These are phyloP conservation scores for Suillus spraguei DNA, from an alignment of 768 basidiomycete genomes.

Conservation along the genomic window DNA sequence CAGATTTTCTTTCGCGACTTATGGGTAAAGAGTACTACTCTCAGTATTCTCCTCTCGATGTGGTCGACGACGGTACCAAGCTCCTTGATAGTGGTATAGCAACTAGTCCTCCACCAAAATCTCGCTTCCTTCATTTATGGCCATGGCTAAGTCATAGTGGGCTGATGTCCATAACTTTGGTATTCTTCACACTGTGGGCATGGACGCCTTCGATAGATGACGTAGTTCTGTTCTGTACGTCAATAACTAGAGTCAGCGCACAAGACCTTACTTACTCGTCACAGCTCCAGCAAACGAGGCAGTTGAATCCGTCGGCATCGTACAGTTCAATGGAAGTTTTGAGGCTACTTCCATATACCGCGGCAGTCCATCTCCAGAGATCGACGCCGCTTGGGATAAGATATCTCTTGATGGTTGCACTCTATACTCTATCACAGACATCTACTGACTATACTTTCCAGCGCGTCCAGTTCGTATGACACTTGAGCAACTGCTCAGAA, in stretches of 20 bases:
- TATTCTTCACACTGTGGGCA: conserved; percentile 15
- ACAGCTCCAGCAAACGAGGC: conserved; percentile 17
- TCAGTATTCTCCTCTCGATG: not conserved
- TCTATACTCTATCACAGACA: not conserved
- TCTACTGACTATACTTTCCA: not conserved
- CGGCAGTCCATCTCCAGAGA: conserved; percentile 9
- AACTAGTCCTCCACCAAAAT: not conserved
- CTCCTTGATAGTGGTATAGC: not conserved
- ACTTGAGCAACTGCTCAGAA: conserved; percentile 13
- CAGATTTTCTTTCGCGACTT: not conserved
- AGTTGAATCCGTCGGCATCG: conserved; percentile 9
- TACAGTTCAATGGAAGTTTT: conserved; percentile 9
- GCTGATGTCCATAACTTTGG: not conserved
- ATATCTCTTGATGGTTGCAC: conserved; percentile 6
- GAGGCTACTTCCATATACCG: conserved; percentile 6
- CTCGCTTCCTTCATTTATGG: not conserved
- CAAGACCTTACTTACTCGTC: not conserved
- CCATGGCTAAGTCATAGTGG: conserved; percentile 12
- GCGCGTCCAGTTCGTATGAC: conserved; percentile 14
- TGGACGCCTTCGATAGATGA: not conserved
- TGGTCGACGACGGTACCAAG: not conserved
- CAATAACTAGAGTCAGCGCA: not conserved
- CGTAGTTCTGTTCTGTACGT: not conserved
- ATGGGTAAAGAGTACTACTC: not conserved
- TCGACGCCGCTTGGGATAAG: conserved; percentile 13